A percentile compares a stretch with the other conserved stretches of the same genome.
Evolutionary conservation across 495 filamentous ascomycete genomes (phyloP).

Genomic region (Talaromyces stipitatus): DNA sequence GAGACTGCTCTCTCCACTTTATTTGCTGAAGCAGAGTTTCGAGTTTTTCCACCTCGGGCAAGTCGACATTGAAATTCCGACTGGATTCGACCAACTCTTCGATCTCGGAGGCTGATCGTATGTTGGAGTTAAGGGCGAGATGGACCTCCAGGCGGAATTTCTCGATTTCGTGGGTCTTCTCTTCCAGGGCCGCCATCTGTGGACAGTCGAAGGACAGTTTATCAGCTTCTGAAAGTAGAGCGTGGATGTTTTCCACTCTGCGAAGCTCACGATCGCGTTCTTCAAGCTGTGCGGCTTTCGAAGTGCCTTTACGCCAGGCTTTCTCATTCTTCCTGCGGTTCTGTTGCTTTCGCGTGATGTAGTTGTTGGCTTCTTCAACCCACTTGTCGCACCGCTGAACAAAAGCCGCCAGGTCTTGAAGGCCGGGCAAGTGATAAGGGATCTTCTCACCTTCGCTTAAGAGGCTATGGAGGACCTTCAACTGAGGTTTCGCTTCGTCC

Average conservation of each 20-base stretch:
- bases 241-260: slow-evolving; percentile 82
- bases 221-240: slow-evolving; percentile 76
- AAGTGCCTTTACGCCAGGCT: slow-evolving; percentile 72
- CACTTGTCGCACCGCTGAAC: slow-evolving; percentile 95
- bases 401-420: slow-evolving; percentile 76
- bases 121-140: slow-evolving; percentile 52
- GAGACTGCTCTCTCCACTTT: slow-evolving; percentile 79
- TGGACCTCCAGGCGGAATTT: slow-evolving; percentile 77
- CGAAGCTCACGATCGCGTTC: slow-evolving; percentile 84
- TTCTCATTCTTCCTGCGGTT: slow-evolving; percentile 97
- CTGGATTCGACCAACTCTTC: slow-evolving; percentile 85
- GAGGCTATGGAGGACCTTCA: slow-evolving; percentile 79
- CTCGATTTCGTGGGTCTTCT: slow-evolving; percentile 80
- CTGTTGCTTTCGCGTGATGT: slow-evolving; percentile 96
- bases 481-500: slow-evolving; percentile 70
- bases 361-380: slow-evolving; percentile 96
- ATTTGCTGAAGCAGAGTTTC: slow-evolving; percentile 74
- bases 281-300: slow-evolving; percentile 74
- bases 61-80: slow-evolving; percentile 85
- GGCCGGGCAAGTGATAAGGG: slow-evolving; percentile 80
- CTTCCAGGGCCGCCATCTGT: slow-evolving; percentile 80
- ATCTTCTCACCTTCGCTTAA: slow-evolving; percentile 95
- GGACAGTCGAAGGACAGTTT: slow-evolving; percentile 89
- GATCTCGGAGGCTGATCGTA: slow-evolving; percentile 61
- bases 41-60: slow-evolving; percentile 83